Conservation (phyloP, 495 filamentous ascomycete species). For the Daldinia vernicosa region DNA sequence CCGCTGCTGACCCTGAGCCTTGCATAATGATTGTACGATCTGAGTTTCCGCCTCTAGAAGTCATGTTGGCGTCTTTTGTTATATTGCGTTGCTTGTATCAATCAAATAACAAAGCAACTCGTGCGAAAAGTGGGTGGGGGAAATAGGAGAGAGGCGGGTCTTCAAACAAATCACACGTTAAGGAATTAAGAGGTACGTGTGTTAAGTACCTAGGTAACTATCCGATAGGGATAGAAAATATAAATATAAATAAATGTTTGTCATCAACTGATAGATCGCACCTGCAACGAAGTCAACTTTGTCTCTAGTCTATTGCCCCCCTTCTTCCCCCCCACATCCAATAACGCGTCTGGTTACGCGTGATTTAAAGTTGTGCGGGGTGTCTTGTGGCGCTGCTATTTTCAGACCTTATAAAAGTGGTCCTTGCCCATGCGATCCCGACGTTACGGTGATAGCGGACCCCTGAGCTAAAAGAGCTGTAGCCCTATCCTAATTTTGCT, state of each 20-base stretch:
- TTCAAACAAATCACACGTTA: too few species aligned
- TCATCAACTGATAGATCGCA: background rate
- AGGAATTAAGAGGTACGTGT: background rate
- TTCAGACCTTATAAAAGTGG: background rate
- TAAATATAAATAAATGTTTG: too few species aligned
- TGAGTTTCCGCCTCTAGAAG: slow-evolving; percentile 31
- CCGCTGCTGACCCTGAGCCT: slow-evolving; percentile 19
- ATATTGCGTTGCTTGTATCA: background rate
- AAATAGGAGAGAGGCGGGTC: background rate
- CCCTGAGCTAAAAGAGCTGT: background rate
- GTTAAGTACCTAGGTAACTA: slow-evolving; percentile 1
- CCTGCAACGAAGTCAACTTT: background rate
- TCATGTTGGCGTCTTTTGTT: slow-evolving; percentile 18
- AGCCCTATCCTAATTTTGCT: slow-evolving; percentile 2
- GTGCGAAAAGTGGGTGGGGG: background rate
- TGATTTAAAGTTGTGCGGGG: background rate
- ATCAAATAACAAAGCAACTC: background rate
- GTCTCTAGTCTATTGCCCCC: background rate
- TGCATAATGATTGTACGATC: slow-evolving; percentile 36
- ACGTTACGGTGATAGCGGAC: slow-evolving; percentile 8
- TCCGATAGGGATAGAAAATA: background rate
- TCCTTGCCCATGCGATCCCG: slow-evolving; percentile 1
- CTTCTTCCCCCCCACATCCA: background rate
- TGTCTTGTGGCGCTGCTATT: slow-evolving; percentile 2
- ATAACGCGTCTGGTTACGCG: slow-evolving; percentile 1